Base-by-base conservation (phyloP, 169 alveolate species). In the Plasmodium malariae region DNA sequence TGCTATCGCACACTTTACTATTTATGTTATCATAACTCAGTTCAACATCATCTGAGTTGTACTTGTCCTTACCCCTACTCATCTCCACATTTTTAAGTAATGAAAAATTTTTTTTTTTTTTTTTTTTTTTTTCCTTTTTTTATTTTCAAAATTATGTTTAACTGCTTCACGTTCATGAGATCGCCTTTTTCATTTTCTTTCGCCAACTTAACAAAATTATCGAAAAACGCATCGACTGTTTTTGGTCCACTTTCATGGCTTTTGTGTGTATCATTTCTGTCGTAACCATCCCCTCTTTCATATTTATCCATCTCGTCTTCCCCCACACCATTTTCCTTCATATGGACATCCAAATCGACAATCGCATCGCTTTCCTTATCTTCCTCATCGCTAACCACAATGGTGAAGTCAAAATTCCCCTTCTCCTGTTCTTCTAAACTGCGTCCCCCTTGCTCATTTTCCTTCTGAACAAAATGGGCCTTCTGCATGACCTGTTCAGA, bases 381-480 rank as follows among this genome's bases (percentile, higher is more conserved):
- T n/a, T n/a, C 65, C 32, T 62, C 63, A 34, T 48, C 85, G 60
- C 51, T 67, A 36, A 78, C 4, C 26, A 17, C 67, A 30, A 83
- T 65, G 45, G 71, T 36, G 34, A 83, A 83, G 28, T 40, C 24
- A 19, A 83, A 83, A 14, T 80, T 67, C 26, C 89, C 89, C 40
- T 2, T 48, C 6, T 65, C 28, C 9, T 80, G 45, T 3, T n/a
- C 65, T 6, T 30, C 57, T 54, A n/a, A 1, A 55, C 17, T 2
- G 17, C 48, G 51, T 54, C 17, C 9, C n/a, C 48, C 7, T 32
- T 54, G 19, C 28, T 30, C 7, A 24, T 65, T 21, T 17, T 49
- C 36, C 7, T 48, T 30, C 17, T 9, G 21, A 36, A 21, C 2
- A 4, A 24, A 40, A 68, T 63, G 1, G 21, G 60, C 2, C 1